Evolutionary conservation across 2,329 filamentous ascomycete genomes (phyloP), one percentile per base, ranked within the genome.

Genomic region (Aspergillus pseudoviridinutans): DNA sequence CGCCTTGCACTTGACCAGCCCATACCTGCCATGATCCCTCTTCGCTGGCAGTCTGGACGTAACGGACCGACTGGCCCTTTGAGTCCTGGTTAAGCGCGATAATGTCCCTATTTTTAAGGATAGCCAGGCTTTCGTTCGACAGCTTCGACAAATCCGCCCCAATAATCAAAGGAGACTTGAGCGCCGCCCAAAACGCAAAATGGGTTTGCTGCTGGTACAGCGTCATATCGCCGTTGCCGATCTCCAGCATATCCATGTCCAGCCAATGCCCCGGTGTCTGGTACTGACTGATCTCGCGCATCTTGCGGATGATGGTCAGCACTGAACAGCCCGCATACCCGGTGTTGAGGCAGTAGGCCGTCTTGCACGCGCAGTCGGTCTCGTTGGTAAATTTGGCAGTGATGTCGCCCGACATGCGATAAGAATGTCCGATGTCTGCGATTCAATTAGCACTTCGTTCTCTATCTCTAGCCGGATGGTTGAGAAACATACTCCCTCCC

Each of bases 231-330:
- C 68, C 72, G 59, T 79, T 80, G 38, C 79, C 78, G n/a, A 81
- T 71, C 64, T 79, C 76, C 44, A 52, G 74, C 71, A 79, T 79
- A 51, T 80, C 77, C 51, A 72, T 68, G 57, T 82, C 79, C 27
- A 58, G 63, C 69, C 70, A 27, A 61, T 56, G 54, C 1, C 49
- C 49, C 3, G 3, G 67, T 25, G 63, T 63, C 61, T 71, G 68
- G 38, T 71, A 75, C 12, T 52, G 49, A 20, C 49, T 56, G 20
- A 56, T 64, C 61, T 56, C 54, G 17, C 56, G 44, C 57, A 61
- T 58, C 17, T 64, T 61, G 38, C 47, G 49, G 38, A 54, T 54
- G 38, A 60, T 59, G 25, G 28, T 57, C 20, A 52, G 25, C 9
- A 61, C 57, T 1, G 56, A 61, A 29, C 67, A 65, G 0, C 68